phyloP scores from a whole-genome alignment of 1,284 basidiomycete species.

The Leccinum solheimii region DNA sequence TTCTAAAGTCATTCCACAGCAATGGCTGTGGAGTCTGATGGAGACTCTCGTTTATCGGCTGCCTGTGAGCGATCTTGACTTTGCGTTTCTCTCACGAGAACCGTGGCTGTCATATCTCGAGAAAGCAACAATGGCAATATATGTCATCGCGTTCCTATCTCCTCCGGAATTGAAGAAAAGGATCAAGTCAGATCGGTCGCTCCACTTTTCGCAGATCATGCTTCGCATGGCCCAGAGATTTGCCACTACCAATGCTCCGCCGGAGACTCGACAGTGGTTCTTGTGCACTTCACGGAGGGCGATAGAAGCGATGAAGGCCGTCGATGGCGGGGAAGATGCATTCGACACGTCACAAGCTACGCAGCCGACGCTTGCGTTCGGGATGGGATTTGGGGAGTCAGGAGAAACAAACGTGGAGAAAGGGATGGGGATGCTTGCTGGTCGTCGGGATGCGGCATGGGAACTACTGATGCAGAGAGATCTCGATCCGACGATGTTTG shows the following conservation, averaged over 20 bases:
- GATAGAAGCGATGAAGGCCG: slow-evolving; percentile 80
- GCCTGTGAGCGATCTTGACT: slow-evolving; percentile 78
- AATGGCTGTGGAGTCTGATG: slow-evolving; percentile 64
- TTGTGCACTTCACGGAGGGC: slow-evolving; percentile 70
- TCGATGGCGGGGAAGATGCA: slow-evolving; percentile 78
- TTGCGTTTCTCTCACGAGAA: slow-evolving; percentile 65
- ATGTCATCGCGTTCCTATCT: slow-evolving; percentile 85
- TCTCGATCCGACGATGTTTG: slow-evolving; percentile 68
- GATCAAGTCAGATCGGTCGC: slow-evolving; percentile 59
- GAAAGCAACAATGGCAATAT: slow-evolving; percentile 77
- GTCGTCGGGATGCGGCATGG: slow-evolving; percentile 69
- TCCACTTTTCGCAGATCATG: slow-evolving; percentile 65
- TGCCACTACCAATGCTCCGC: slow-evolving; percentile 43
- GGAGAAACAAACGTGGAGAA: slow-evolving; percentile 63
- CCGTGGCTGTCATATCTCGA: slow-evolving; percentile 80
- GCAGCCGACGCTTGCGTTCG: slow-evolving; percentile 63
- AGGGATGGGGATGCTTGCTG: slow-evolving; percentile 74
- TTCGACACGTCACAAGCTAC: slow-evolving; percentile 64
- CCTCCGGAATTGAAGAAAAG: slow-evolving; percentile 69
- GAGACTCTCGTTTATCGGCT: slow-evolving; percentile 77
- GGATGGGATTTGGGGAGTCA: slow-evolving; percentile 75
- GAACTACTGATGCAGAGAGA: slow-evolving; percentile 67
- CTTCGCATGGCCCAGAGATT: slow-evolving; percentile 66
- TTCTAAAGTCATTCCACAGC: slow-evolving; percentile 55
- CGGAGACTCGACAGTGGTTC: slow-evolving; percentile 56